phyloP scores from a whole-genome alignment of 345 rosid genomes.

The Bretschneidera sinensis region DNA sequence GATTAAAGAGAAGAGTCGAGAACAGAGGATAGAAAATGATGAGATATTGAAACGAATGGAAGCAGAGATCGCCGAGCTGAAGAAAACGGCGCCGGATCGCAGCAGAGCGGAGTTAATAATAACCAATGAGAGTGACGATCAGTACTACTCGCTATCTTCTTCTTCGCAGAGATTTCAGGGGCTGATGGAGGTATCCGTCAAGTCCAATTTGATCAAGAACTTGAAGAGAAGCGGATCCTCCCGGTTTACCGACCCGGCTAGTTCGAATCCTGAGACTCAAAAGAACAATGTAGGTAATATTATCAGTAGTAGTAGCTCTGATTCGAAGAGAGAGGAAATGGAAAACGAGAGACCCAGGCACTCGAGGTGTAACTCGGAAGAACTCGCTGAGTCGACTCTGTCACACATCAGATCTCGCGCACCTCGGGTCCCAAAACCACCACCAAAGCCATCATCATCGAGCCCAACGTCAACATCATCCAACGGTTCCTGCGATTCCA shows the following conservation, averaged over 20 bases:
- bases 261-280: slow-evolving; percentile 15
- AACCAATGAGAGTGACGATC: slow-evolving; percentile 40
- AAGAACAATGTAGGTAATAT: background rate
- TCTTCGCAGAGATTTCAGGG: slow-evolving; percentile 76
- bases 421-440: slow-evolving; percentile 91
- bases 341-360: slow-evolving; percentile 48
- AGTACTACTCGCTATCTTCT: slow-evolving; percentile 30
- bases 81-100: slow-evolving; percentile 36
- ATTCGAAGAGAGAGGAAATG: slow-evolving; percentile 43
- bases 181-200: slow-evolving; percentile 47
- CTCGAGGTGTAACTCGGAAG: slow-evolving; percentile 61
- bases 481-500: slow-evolving; percentile 12
- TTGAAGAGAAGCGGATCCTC: slow-evolving; percentile 40
- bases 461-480: slow-evolving; percentile 20
- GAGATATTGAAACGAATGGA: slow-evolving; percentile 44
- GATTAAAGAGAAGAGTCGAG: slow-evolving; percentile 21
- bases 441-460: slow-evolving; percentile 56
- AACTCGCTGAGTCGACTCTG: slow-evolving; percentile 53
- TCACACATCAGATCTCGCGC: slow-evolving; percentile 60
- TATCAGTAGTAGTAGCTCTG: background rate
- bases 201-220: slow-evolving; percentile 44
- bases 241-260: background rate
- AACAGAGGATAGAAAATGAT: slow-evolving; percentile 30
- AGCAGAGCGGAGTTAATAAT: slow-evolving; percentile 7
- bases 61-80: slow-evolving; percentile 44